These are phyloP conservation scores for Aurinia saxatilis DNA, from an alignment of 345 rosid species.

Conservation along the genomic window DNA sequence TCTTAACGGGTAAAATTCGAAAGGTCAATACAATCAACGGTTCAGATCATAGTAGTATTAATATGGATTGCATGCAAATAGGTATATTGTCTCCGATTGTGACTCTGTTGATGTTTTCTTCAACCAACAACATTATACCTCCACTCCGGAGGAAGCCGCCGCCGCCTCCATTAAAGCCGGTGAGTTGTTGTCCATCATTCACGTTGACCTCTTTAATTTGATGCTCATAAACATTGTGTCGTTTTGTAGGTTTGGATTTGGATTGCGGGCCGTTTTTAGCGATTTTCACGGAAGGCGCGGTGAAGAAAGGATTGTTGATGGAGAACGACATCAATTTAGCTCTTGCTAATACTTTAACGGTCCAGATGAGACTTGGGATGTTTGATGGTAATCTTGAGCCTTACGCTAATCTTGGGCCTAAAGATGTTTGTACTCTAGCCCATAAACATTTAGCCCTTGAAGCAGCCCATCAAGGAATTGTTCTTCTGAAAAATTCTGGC, in stretches of 20 bases:
- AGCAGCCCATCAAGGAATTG: slow-evolving; percentile 88
- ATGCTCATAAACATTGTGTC: background rate
- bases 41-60: background rate
- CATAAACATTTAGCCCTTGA: slow-evolving; percentile 70
- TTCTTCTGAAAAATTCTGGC: slow-evolving; percentile 52
- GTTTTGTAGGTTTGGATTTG: slow-evolving; percentile 59
- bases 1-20: slow-evolving; percentile 57
- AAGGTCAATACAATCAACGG: background rate
- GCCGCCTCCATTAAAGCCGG: slow-evolving; percentile 77
- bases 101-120: slow-evolving; percentile 73
- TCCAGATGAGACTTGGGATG: slow-evolving; percentile 94
- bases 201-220: background rate
- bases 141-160: slow-evolving; percentile 78
- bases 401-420: slow-evolving; percentile 66
- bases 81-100: slow-evolving; percentile 93
- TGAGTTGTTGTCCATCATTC: slow-evolving; percentile 6
- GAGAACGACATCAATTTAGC: slow-evolving; percentile 58
- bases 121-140: slow-evolving; percentile 70
- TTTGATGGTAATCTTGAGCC: slow-evolving; percentile 81
- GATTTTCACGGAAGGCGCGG: slow-evolving; percentile 54
- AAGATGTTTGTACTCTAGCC: slow-evolving; percentile 66
- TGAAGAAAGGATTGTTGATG: slow-evolving; percentile 37
- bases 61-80: slow-evolving; percentile 8
- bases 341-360: slow-evolving; percentile 69
- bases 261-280: slow-evolving; percentile 92